These are phyloP conservation scores for Globisporangium viniferum DNA, from an alignment of 352 stramenopile genomes.

Conservation along the genomic window DNA sequence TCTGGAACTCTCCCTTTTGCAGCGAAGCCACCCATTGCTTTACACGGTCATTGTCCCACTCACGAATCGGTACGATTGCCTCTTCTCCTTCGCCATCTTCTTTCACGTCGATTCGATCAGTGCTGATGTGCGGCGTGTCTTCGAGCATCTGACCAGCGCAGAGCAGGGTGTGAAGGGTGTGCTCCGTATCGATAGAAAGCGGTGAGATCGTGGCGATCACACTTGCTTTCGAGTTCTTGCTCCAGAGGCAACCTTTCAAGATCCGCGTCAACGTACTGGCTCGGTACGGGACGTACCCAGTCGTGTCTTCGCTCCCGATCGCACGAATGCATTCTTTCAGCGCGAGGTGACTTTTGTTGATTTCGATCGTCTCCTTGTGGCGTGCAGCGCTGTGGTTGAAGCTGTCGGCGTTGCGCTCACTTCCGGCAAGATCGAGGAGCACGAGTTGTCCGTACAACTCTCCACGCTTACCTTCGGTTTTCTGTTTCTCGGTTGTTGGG, in stretches of 20 bases:
- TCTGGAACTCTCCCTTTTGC: constrained; percentile 45
- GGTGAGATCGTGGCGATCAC: constrained; percentile 80
- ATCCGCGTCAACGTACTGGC: constrained; percentile 71
- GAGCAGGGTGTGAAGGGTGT: constrained; percentile 75
- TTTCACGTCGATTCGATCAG: constrained; percentile 58
- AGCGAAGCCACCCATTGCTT: constrained; percentile 49
- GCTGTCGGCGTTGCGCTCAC: constrained; percentile 76
- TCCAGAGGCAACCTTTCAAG: constrained; percentile 70
- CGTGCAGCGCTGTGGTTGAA: constrained; percentile 73
- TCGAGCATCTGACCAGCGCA: constrained; percentile 72
- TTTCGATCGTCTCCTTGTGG: constrained; percentile 72
- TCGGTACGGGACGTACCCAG: constrained; percentile 64
- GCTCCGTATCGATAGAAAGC: constrained; percentile 72
- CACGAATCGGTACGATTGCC: constrained; percentile 35
- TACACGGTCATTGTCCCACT: constrained; percentile 59
- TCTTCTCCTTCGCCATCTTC: constrained; percentile 37
- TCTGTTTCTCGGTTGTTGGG: constrained; percentile 6
- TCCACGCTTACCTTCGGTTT: constrained; percentile 13
- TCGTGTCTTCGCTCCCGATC: constrained; percentile 51
- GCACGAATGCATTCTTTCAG: constrained; percentile 83
- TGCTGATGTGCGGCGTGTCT: constrained; percentile 47
- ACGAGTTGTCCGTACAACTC: constrained; percentile 48
- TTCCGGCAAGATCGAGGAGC: constrained; percentile 66
- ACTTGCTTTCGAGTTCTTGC: constrained; percentile 51
- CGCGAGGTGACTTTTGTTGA: constrained; percentile 82